Conservation (phyloP, 2,329 filamentous ascomycete genomes). For the Paraconiothyrium brasiliense region DNA sequence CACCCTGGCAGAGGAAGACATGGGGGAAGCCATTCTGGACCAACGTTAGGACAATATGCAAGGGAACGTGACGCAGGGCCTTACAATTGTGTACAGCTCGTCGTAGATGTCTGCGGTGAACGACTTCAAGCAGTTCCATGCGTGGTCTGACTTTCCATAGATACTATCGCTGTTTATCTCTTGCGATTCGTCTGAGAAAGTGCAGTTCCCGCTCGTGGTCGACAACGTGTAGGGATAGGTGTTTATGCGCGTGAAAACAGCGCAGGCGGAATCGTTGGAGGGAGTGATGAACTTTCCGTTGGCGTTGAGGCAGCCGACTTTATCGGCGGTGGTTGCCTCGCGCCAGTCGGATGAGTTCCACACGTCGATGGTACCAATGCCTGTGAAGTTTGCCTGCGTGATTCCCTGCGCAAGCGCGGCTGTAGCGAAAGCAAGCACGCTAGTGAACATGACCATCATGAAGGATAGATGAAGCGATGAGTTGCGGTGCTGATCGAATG, state of each 20-base stretch:
- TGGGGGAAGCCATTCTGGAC: slow-evolving; percentile 36
- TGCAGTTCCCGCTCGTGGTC: slow-evolving; percentile 41
- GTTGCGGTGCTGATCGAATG: neutral
- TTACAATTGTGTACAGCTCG: slow-evolving; percentile 42
- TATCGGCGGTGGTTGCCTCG: slow-evolving; percentile 32
- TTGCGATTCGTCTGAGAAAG: slow-evolving; percentile 38
- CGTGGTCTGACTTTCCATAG: slow-evolving; percentile 38
- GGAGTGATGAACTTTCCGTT: slow-evolving; percentile 35
- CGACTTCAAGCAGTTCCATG: slow-evolving; percentile 37
- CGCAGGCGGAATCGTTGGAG: slow-evolving; percentile 29
- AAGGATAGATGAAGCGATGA: neutral
- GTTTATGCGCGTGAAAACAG: slow-evolving; percentile 30
- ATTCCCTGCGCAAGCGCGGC: neutral
- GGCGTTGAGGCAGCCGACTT: slow-evolving; percentile 40
- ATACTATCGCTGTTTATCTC: slow-evolving; percentile 41
- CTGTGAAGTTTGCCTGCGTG: slow-evolving; percentile 37
- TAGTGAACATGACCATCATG: neutral
- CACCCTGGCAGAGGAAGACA: neutral
- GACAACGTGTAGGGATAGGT: slow-evolving; percentile 43
- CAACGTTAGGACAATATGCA: neutral
- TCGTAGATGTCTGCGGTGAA: slow-evolving; percentile 31
- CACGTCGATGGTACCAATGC: slow-evolving; percentile 42
- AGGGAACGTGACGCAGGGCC: neutral
- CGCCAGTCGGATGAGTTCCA: slow-evolving; percentile 40
- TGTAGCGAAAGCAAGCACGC: slow-evolving; percentile 19